Percentiles rank a stretch among this genome's conserved stretches.
phyloP scores from a whole-genome alignment of 2,329 filamentous ascomycete genomes.

The Epichloe aotearoae region DNA sequence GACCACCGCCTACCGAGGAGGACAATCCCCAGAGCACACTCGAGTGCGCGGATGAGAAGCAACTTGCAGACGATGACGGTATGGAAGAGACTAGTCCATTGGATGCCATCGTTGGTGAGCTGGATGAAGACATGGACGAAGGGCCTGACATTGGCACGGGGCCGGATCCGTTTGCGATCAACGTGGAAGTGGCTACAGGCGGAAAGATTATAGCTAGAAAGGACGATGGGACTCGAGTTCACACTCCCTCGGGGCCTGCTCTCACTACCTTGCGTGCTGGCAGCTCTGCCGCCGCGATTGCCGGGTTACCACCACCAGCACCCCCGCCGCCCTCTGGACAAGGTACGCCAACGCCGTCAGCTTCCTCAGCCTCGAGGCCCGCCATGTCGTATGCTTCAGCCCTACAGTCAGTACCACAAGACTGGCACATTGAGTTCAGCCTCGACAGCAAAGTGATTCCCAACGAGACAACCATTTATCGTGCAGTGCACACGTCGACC shows the following conservation, averaged over 20 bases:
- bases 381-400: conserved; percentile 76
- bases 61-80: conserved; percentile 59
- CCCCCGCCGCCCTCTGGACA: conserved; percentile 18
- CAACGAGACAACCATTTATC: conserved; percentile 91
- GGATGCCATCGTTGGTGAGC: conserved; percentile 78
- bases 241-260: conserved; percentile 51
- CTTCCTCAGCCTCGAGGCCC: conserved; percentile 40
- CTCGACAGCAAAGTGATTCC: conserved; percentile 72
- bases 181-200: conserved; percentile 73
- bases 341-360: conserved; percentile 33
- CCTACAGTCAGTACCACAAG: conserved; percentile 66
- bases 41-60: conserved; percentile 88
- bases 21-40: conserved; percentile 57
- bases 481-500: conserved; percentile 64
- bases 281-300: conserved; percentile 19
- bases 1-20: conserved; percentile 41
- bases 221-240: conserved; percentile 78
- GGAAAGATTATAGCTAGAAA: conserved; percentile 85
- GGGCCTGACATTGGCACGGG: conserved; percentile 43
- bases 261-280: conserved; percentile 21
- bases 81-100: conserved; percentile 54
- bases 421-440: conserved; percentile 96
- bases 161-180: conserved; percentile 71
- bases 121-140: conserved; percentile 74
- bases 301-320: background rate